Evolutionary conservation across 495 filamentous ascomycete genomes (phyloP), one percentile per base, ranked within the genome.

Genomic region (Elaphomyces granulatus): DNA sequence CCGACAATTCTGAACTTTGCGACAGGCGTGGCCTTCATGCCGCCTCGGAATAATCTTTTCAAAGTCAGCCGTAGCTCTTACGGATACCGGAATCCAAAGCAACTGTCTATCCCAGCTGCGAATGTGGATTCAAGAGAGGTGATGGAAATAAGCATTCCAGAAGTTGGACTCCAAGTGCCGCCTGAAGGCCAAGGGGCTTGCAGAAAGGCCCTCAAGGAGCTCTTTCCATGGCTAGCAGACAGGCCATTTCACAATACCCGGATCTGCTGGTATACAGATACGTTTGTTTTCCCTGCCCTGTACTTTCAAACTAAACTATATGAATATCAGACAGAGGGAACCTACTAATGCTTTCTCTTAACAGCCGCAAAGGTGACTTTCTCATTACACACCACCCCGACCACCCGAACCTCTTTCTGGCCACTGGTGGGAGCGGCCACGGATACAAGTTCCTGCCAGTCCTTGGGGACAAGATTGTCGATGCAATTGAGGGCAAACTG

Each of bases 201-300:
- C 41, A 73, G 81, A 8, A 46, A 60, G 1, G 78, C 76, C 10
- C 55, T 93, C 15, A 51, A 56, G 7, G 63, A 75, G 41, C 68
- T 82, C 50, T 58, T 84, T 3, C 80, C 84, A 1, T 58, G 60
- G 32, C 61, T 90, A 10, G 62, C 53, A 16, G 66, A 77, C 18
- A 57, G 86, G 21, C 71, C 75, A 0, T 94, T 87, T 49, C 52
- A 59, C 26, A 55, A 62, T 10, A 84, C 78, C n/a, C 66, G 83
- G 14, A 60, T 95, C 32, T 98, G 87, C 55, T 93, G 83, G 83
- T 94, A 95, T 46, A 77, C 71, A 4, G 87, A 93, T 63, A 92
- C 84, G 56, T 67, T 54, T 48, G 63, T 56, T 32, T 15, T 20
- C 16, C 33, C 23, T 42, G 31, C 20, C 37, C 15, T 16, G 31